Evolutionary conservation across 1,284 basidiomycete species (phyloP).

Genomic region (Trametes pubescens): DNA sequence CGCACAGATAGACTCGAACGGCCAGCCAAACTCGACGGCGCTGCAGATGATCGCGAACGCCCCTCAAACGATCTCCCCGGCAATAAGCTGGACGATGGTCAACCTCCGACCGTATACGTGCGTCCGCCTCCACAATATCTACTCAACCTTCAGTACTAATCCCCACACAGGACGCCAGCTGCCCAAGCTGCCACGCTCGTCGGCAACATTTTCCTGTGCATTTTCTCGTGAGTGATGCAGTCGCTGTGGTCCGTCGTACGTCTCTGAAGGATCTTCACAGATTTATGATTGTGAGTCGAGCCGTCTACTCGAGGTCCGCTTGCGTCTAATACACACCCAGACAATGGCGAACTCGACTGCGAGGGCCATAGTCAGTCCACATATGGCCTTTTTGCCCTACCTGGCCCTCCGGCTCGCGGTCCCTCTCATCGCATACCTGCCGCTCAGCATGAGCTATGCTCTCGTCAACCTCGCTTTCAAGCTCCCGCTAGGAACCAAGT

Average conservation of each 20-base stretch:
- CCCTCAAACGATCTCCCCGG: conserved; percentile 53
- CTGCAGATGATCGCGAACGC: conserved; percentile 50
- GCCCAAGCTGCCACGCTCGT: conserved; percentile 61
- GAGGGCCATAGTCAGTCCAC: conserved; percentile 52
- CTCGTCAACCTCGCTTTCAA: conserved; percentile 56
- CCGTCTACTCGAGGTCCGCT: background rate
- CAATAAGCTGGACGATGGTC: conserved; percentile 46
- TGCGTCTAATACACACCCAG: conserved; percentile 35
- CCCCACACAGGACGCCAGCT: conserved; percentile 47
- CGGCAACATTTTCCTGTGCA: conserved; percentile 58
- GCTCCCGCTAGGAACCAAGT: conserved; percentile 48
- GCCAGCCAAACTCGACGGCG: conserved; percentile 50
- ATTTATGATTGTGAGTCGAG: conserved; percentile 32
- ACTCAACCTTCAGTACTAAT: background rate
- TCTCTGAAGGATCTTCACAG: conserved; percentile 2
- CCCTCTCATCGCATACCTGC: conserved; percentile 51
- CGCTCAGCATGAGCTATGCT: conserved; percentile 52
- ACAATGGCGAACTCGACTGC: conserved; percentile 54
- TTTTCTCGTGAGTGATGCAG: conserved; percentile 46
- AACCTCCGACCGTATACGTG: conserved; percentile 58
- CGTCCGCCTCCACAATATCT: conserved; percentile 14
- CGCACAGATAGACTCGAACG: conserved; percentile 40
- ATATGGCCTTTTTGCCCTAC: conserved; percentile 49
- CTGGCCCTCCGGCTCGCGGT: conserved; percentile 48
- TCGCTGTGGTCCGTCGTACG: background rate